Conservation (phyloP, 2,329 filamentous ascomycete species). For the Trichoderma sp. region DNA sequence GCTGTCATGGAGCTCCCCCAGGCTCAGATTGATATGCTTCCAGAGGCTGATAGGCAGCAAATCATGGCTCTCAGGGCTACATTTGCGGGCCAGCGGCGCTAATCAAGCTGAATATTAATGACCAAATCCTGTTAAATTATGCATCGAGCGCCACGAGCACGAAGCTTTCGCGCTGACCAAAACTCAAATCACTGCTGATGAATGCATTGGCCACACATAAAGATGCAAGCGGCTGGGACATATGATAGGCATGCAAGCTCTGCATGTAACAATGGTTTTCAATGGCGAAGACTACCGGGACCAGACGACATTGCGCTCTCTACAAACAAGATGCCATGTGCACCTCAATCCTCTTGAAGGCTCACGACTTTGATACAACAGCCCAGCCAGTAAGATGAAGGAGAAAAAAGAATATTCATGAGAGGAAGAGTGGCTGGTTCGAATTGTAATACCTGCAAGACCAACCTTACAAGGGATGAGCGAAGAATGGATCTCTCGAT, state of each 20-base stretch:
- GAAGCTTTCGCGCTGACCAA: background rate
- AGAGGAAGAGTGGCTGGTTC: background rate
- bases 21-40: slow-evolving; percentile 76
- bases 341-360: background rate
- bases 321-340: background rate
- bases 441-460: background rate
- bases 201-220: background rate
- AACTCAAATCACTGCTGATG: background rate
- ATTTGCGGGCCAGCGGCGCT: slow-evolving; percentile 52
- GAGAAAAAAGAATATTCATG: too few species aligned
- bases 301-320: background rate
- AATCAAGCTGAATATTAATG: background rate
- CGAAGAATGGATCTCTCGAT: too few species aligned
- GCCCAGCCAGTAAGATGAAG: too few species aligned
- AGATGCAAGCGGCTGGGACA: background rate
- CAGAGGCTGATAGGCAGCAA: slow-evolving; percentile 75
- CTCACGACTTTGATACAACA: background rate
- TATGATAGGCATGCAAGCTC: background rate
- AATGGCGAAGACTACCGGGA: background rate
- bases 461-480: background rate
- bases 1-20: slow-evolving; percentile 82
- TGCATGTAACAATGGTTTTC: background rate
- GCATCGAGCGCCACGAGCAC: background rate
- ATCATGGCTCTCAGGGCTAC: slow-evolving; percentile 76
- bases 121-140: background rate